phyloP scores from a whole-genome alignment of 148 eudicot species.

The Hydrangea macrophylla region DNA sequence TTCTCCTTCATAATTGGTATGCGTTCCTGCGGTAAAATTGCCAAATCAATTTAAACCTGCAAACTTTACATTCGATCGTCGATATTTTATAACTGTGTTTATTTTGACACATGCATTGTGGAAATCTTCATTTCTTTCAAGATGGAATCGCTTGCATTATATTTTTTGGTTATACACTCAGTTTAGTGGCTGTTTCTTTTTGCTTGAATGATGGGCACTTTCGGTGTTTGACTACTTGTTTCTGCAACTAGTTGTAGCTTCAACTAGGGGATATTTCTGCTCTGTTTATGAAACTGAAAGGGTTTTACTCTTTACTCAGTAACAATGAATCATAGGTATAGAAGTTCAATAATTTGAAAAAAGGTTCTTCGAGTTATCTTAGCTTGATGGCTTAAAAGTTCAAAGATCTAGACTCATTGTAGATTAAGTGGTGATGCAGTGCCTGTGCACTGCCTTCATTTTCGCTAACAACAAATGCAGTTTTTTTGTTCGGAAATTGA shows the following conservation, averaged over 20 bases:
- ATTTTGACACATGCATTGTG: constrained; percentile 1
- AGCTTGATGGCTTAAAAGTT: constrained; percentile 22
- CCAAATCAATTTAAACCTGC: constrained; percentile 4
- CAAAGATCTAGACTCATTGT: constrained; percentile 44
- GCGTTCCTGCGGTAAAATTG: constrained; percentile 26
- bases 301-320: background rate
- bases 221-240: background rate
- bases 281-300: constrained; percentile 6
- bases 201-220: constrained; percentile 14
- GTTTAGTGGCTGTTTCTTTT: background rate
- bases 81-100: background rate
- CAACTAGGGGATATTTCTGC: background rate
- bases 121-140: background rate
- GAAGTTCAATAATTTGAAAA: background rate
- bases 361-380: constrained; percentile 12
- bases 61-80: constrained; percentile 4
- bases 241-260: background rate
- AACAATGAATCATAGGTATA: constrained; percentile 9
- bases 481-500: constrained; percentile 93
- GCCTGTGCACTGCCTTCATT: constrained; percentile 79
- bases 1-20: constrained; percentile 94
- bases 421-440: constrained; percentile 71
- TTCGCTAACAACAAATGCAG: constrained; percentile 93
- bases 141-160: constrained; percentile 5
- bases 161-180: background rate